Evolutionary conservation across 306 rosid species (phyloP).

Genomic region (Acacia confusa): DNA sequence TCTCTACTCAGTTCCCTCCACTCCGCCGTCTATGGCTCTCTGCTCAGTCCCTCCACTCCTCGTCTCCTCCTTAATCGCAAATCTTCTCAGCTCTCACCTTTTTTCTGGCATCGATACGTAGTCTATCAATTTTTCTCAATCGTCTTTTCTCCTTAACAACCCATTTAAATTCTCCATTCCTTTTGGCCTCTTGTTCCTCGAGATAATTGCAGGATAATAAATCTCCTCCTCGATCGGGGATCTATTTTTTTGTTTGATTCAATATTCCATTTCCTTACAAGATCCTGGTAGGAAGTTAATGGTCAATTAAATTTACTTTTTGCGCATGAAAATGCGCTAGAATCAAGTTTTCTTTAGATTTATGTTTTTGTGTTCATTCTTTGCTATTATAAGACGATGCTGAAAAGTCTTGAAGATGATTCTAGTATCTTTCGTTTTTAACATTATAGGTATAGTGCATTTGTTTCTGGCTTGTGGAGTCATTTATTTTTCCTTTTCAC

Average conservation of each 20-base stretch:
- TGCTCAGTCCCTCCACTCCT: too few relatives aligned
- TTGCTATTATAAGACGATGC: neutral
- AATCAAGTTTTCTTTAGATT: neutral
- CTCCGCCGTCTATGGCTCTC: too few relatives aligned
- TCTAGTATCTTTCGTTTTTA: neutral
- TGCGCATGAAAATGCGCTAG: neutral
- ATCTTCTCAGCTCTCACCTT: too few relatives aligned
- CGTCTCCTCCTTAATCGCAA: too few relatives aligned
- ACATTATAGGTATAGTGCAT: neutral
- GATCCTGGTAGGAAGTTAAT: neutral
- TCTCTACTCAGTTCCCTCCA: too few relatives aligned
- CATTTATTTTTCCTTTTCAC: neutral
- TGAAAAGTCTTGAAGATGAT: neutral
- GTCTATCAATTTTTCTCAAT: neutral
- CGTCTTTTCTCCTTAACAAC: neutral
- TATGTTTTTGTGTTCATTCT: neutral
- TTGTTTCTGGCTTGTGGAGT: slow-evolving; percentile 16
- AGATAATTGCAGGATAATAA: slow-evolving; percentile 16
- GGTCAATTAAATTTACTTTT: neutral
- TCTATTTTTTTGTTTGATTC: slow-evolving; percentile 21
- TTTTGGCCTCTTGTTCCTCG: slow-evolving; percentile 11
- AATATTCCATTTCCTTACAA: neutral
- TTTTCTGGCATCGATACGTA: slow-evolving; percentile 17
- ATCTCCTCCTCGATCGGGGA: neutral
- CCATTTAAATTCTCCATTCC: neutral